These are phyloP conservation scores for Clonostachys rosea DNA, from an alignment of 2,329 filamentous ascomycete genomes.

Conservation along the genomic window DNA sequence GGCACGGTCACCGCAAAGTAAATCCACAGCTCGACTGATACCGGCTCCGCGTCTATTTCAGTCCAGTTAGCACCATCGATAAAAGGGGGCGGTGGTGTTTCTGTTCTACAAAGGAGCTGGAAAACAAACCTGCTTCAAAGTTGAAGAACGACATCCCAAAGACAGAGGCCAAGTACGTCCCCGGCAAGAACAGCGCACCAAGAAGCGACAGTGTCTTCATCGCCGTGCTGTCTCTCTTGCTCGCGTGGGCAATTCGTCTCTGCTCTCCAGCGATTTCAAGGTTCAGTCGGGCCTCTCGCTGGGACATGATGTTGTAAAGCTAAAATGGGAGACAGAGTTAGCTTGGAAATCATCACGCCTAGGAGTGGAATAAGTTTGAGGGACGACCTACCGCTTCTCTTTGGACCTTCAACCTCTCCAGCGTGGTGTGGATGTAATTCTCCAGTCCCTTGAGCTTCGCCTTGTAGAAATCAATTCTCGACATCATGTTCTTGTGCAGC, in stretches of 20 bases:
- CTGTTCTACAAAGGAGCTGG: background rate
- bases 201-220: slow-evolving; percentile 64
- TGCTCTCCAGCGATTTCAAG: slow-evolving; percentile 59
- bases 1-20: slow-evolving; percentile 60
- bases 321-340: slow-evolving; percentile 13
- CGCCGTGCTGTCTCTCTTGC: slow-evolving; percentile 57
- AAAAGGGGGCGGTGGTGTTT: background rate
- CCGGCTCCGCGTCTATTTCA: slow-evolving; percentile 24
- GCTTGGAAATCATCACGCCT: background rate
- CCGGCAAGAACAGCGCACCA: slow-evolving; percentile 58
- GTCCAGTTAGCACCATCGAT: background rate
- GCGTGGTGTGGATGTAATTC: slow-evolving; percentile 57
- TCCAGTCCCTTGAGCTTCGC: slow-evolving; percentile 58
- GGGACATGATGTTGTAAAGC: slow-evolving; percentile 63
- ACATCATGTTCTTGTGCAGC: slow-evolving; percentile 46
- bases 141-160: slow-evolving; percentile 67
- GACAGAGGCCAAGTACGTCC: slow-evolving; percentile 57
- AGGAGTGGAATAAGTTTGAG: background rate
- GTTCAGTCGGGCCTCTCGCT: slow-evolving; percentile 60
- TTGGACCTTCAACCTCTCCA: slow-evolving; percentile 57
- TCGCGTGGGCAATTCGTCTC: slow-evolving; percentile 52
- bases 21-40: slow-evolving; percentile 53
- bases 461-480: slow-evolving; percentile 54
- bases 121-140: slow-evolving; percentile 32
- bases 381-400: slow-evolving; percentile 46